Evolutionary conservation across 345 rosid species (phyloP).

Genomic region (Xanthoceras sorbifolium): DNA sequence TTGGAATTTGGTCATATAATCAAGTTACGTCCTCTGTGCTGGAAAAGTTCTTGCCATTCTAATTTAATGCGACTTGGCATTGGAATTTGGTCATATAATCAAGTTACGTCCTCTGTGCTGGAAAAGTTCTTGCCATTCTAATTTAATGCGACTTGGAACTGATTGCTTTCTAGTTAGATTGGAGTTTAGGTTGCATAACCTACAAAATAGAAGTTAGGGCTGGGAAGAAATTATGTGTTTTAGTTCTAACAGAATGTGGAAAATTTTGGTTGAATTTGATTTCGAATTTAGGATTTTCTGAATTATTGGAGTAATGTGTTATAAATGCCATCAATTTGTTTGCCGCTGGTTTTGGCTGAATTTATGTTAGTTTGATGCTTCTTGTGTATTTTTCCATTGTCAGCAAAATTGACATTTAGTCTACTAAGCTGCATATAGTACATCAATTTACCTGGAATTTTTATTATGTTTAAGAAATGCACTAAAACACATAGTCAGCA

Average conservation of each 20-base stretch:
- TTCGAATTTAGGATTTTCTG: not conserved
- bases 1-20: not conserved
- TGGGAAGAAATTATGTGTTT: not conserved
- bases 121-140: not conserved
- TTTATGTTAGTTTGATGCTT: not conserved
- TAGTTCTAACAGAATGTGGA: conserved; percentile 6
- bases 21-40: not conserved
- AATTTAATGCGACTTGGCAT: not conserved
- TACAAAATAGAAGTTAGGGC: not conserved
- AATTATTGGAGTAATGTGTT: not conserved
- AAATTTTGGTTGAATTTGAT: not conserved
- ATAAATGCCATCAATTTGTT: not conserved
- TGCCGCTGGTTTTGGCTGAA: not conserved
- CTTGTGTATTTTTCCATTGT: not conserved
- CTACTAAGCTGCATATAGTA: not conserved
- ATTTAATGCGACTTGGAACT: not conserved
- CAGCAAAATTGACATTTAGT: not conserved
- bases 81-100: not conserved
- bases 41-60: not conserved
- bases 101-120: not conserved
- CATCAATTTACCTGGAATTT: not conserved
- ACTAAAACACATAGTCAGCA: not conserved
- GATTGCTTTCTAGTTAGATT: not conserved
- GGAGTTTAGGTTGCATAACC: not conserved
- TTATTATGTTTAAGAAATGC: not conserved